phyloP scores from a whole-genome alignment of 1,139 yeast genomes.

The Candida frijolesensis region DNA sequence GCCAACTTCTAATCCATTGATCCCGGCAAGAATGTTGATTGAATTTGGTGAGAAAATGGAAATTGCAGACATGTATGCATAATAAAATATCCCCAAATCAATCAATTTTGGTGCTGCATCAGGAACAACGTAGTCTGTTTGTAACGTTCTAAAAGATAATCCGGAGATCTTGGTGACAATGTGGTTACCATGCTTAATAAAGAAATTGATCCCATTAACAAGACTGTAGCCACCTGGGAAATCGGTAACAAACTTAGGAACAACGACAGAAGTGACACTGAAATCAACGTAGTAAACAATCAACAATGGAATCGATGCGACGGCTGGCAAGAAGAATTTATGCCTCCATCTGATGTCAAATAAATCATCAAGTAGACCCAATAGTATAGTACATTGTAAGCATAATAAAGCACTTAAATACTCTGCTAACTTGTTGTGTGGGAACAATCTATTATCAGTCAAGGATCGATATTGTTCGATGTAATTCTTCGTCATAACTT shows the following conservation, averaged over 20 bases:
- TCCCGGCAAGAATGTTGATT: constrained; percentile 94
- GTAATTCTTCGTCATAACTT: constrained; percentile 34
- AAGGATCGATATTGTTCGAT: constrained; percentile 37
- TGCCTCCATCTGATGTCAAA: constrained; percentile 98
- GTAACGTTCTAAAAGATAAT: constrained; percentile 40
- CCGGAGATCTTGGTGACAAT: constrained; percentile 38
- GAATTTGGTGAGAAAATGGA: constrained; percentile 95
- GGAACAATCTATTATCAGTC: constrained; percentile 53
- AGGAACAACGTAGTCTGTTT: constrained; percentile 35
- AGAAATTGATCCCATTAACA: constrained; percentile 21
- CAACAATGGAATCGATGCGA: constrained; percentile 88
- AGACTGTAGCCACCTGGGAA: constrained; percentile 27
- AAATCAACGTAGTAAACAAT: constrained; percentile 93
- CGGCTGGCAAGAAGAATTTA: constrained; percentile 91
- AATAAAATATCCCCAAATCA: constrained; percentile 80
- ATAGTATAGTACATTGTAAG: constrained; percentile 76
- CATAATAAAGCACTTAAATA: constrained; percentile 84
- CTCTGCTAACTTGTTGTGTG: constrained; percentile 83
- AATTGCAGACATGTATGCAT: constrained; percentile 85
- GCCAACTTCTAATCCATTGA: constrained; percentile 95
- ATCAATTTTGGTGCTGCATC: constrained; percentile 47
- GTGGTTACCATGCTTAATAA: constrained; percentile 36
- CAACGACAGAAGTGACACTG: constrained; percentile 86
- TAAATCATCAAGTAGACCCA: constrained; percentile 92
- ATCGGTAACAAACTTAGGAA: constrained; percentile 68